Evolutionary conservation across 2,329 filamentous ascomycete species (phyloP).

Genomic region (Eutypa lata): DNA sequence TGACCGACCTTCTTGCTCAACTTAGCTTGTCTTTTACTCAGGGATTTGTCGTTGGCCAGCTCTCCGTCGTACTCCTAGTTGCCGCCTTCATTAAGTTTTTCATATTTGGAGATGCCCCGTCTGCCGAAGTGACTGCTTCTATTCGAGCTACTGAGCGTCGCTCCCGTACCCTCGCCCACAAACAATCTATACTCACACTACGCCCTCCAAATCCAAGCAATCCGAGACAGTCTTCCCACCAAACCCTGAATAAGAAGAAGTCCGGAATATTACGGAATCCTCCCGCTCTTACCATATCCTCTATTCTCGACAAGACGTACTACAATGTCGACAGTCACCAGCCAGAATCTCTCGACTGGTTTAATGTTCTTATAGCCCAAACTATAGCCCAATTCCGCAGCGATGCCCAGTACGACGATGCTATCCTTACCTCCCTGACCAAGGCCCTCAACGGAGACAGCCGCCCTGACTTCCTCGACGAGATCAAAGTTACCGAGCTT

Average conservation of each 20-base stretch:
- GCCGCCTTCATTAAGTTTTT: constrained; percentile 99
- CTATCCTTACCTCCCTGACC: constrained; percentile 80
- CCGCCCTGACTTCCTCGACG: constrained; percentile 87
- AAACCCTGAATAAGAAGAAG: constrained; percentile 58
- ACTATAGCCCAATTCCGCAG: constrained; percentile 93
- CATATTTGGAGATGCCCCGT: constrained; percentile 93
- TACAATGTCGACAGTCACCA: constrained; percentile 96
- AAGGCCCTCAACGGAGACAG: constrained; percentile 82
- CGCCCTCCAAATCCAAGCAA: constrained; percentile 38
- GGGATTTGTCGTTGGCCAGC: constrained; percentile 87
- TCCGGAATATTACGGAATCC: constrained; percentile 71
- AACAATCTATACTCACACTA: constrained; percentile 67
- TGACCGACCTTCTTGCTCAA: constrained; percentile 9
- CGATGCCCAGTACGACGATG: constrained; percentile 88
- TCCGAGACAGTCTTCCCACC: constrained; percentile 32
- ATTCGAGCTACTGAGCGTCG: constrained; percentile 72
- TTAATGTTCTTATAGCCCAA: constrained; percentile 95
- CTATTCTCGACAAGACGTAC: constrained; percentile 93
- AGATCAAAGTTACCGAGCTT: constrained; percentile 90
- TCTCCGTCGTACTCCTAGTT: constrained; percentile 86
- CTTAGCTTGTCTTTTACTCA: constrained; percentile 83
- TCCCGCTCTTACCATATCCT: constrained; percentile 80
- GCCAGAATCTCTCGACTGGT: constrained; percentile 96
- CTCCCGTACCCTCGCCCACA: constrained; percentile 71
- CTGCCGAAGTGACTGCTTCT: constrained; percentile 74